Conservation (phyloP, 495 filamentous ascomycete species). For the Annulohypoxylon stygium region DNA sequence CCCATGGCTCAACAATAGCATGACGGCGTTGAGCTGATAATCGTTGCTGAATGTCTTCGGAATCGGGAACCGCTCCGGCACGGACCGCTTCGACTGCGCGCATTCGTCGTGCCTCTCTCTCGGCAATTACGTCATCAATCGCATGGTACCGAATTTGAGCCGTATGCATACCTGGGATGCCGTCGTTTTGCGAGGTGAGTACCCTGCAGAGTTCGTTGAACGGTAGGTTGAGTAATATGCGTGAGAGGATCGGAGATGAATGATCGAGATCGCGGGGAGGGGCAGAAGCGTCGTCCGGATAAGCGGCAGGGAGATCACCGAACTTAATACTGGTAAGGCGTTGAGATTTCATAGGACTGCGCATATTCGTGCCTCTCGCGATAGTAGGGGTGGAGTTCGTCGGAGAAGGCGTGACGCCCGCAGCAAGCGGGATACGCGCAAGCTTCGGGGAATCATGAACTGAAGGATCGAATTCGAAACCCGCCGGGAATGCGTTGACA, state of each 20-base stretch:
- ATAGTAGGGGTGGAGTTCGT: constrained; percentile 45
- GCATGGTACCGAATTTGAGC: constrained; percentile 58
- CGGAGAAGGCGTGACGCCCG: constrained; percentile 25
- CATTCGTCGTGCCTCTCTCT: constrained; percentile 68
- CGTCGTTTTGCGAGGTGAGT: constrained; percentile 64
- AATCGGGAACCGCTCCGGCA: constrained; percentile 45
- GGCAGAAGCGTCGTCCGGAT: constrained; percentile 52
- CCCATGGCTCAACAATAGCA: constrained; percentile 50
- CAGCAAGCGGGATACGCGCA: constrained; percentile 52
- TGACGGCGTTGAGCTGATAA: constrained; percentile 47
- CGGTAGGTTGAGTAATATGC: constrained; percentile 73
- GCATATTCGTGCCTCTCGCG: constrained; percentile 52
- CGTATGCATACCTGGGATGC: constrained; percentile 59
- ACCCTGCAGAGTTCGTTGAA: constrained; percentile 69
- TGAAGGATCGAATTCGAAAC: constrained; percentile 63
- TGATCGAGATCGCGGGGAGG: constrained; percentile 49
- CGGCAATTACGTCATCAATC: constrained; percentile 67
- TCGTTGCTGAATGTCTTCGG: constrained; percentile 45
- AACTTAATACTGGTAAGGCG: constrained; percentile 73
- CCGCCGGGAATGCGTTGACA: constrained; percentile 59
- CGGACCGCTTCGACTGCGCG: constrained; percentile 53
- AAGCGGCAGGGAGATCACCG: constrained; percentile 68
- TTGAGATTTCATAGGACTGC: constrained; percentile 45
- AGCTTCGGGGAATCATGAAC: constrained; percentile 55
- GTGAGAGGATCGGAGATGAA: constrained; percentile 64